phyloP scores from a whole-genome alignment of 2,329 filamentous ascomycete genomes.

The Colletotrichum chrysophilum region DNA sequence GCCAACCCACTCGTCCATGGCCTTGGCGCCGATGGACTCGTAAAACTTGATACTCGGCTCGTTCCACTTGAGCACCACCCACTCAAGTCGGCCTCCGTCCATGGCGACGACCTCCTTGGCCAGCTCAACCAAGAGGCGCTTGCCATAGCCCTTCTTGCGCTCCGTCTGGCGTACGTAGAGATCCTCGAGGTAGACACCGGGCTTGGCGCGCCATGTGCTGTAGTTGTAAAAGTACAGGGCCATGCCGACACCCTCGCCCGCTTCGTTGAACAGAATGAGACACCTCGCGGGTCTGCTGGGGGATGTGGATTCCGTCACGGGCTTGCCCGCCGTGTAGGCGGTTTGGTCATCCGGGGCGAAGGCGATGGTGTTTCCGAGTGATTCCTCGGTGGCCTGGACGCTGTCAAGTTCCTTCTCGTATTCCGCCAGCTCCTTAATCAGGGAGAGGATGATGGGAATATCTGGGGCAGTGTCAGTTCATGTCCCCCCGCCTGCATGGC shows the following conservation, averaged over 20 bases:
- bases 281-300: conserved; percentile 74
- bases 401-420: conserved; percentile 81
- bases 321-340: conserved; percentile 30
- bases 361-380: conserved; percentile 76
- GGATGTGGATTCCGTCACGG: conserved; percentile 59
- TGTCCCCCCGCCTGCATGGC: background rate
- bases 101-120: conserved; percentile 80
- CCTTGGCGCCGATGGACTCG: conserved; percentile 68
- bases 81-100: conserved; percentile 80
- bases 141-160: conserved; percentile 81
- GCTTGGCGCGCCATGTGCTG: conserved; percentile 86
- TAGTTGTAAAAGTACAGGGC: conserved; percentile 96
- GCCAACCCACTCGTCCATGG: conserved; percentile 75
- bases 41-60: conserved; percentile 91
- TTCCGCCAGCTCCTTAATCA: conserved; percentile 85
- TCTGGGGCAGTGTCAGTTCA: conserved; percentile 56
- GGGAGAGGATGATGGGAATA: conserved; percentile 76
- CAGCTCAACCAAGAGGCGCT: conserved; percentile 73
- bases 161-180: conserved; percentile 78
- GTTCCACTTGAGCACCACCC: conserved; percentile 94
- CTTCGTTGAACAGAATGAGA: conserved; percentile 65
- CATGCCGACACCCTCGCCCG: conserved; percentile 68
- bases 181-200: conserved; percentile 93
- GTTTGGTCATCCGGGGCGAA: conserved; percentile 66
- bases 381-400: conserved; percentile 80